Evolutionary conservation across 352 stramenopile genomes (phyloP).

Genomic region (Globisporangium barbulae): DNA sequence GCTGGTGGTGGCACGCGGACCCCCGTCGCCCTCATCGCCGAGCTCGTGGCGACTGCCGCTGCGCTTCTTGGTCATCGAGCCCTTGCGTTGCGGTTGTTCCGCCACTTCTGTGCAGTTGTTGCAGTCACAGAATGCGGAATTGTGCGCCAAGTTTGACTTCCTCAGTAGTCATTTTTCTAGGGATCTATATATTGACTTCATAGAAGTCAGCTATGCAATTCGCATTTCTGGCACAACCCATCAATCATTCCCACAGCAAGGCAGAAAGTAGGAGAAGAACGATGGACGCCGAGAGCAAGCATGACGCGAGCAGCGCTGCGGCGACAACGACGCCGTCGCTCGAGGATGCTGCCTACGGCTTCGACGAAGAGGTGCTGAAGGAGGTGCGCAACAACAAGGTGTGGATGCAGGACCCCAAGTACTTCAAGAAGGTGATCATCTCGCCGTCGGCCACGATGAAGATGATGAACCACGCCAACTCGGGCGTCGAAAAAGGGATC

Average conservation of each 20-base stretch:
- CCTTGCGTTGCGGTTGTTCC: not conserved
- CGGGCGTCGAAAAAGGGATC: slow-evolving; percentile 98
- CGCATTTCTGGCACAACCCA: slow-evolving; percentile 1
- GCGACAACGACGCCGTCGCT: slow-evolving; percentile 20
- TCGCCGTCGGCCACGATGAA: slow-evolving; percentile 94
- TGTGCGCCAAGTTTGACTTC: not conserved
- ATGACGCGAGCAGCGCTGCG: slow-evolving; percentile 11
- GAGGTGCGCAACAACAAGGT: slow-evolving; percentile 86
- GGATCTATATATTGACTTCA: not conserved
- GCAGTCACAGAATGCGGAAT: not conserved
- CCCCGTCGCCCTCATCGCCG: not conserved
- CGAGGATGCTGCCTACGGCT: slow-evolving; percentile 71
- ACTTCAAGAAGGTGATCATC: slow-evolving; percentile 96
- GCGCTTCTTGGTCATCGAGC: slow-evolving; percentile 20
- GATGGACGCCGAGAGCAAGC: slow-evolving; percentile 17
- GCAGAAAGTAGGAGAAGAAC: not conserved
- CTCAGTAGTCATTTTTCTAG: not conserved
- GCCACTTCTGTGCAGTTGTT: not conserved
- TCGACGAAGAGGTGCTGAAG: slow-evolving; percentile 83
- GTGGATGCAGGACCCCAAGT: slow-evolving; percentile 92
- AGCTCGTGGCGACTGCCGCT: slow-evolving; percentile 12
- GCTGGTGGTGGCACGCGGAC: not conserved
- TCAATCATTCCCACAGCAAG: slow-evolving; percentile 5
- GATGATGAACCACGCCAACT: slow-evolving; percentile 98
- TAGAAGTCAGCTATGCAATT: not conserved